A percentile compares a stretch with the other conserved stretches of the same genome.
These are phyloP conservation scores for Yamadazyma blattariae DNA, from an alignment of 1,139 yeast species.

Conservation along the genomic window DNA sequence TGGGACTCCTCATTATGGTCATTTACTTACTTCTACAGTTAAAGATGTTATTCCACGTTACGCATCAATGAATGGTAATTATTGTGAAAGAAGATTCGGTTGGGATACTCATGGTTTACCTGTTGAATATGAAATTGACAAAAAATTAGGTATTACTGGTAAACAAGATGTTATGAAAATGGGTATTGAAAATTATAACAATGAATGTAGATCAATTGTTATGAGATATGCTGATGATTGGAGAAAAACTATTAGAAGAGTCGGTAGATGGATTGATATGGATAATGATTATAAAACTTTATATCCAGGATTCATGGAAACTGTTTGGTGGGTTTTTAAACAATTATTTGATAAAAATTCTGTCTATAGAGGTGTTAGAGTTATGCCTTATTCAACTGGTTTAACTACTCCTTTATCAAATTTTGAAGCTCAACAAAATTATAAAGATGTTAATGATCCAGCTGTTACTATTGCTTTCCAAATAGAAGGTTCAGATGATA, in stretches of 20 bases:
- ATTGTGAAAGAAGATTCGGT: slow-evolving; percentile 96
- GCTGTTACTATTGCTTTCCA: slow-evolving; percentile 93
- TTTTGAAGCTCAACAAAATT: slow-evolving; percentile 97
- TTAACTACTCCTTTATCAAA: slow-evolving; percentile 95
- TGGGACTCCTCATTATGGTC: slow-evolving; percentile 99
- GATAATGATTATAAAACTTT: slow-evolving; percentile 97
- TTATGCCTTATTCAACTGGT: slow-evolving; percentile 98
- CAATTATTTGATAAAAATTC: slow-evolving; percentile 79
- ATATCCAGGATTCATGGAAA: slow-evolving; percentile 95
- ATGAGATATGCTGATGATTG: slow-evolving; percentile 97
- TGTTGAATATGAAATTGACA: slow-evolving; percentile 97
- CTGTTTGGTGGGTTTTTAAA: slow-evolving; percentile 98
- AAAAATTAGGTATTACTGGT: slow-evolving; percentile 88
- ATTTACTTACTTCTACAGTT: slow-evolving; percentile 90
- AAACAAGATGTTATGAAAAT: slow-evolving; percentile 90
- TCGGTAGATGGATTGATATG: slow-evolving; percentile 99
- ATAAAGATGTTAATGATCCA: slow-evolving; percentile 96
- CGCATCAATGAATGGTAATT: slow-evolving; percentile 96
- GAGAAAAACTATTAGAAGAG: slow-evolving; percentile 87
- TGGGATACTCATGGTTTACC: slow-evolving; percentile 99
- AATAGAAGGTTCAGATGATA: slow-evolving; percentile 72
- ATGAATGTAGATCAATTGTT: slow-evolving; percentile 92
- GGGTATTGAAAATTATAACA: slow-evolving; percentile 93
- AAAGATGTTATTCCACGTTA: slow-evolving; percentile 97
- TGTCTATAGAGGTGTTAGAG: slow-evolving; percentile 92